Conservation (phyloP, 306 rosid genomes). For the Luffa acutangula region DNA sequence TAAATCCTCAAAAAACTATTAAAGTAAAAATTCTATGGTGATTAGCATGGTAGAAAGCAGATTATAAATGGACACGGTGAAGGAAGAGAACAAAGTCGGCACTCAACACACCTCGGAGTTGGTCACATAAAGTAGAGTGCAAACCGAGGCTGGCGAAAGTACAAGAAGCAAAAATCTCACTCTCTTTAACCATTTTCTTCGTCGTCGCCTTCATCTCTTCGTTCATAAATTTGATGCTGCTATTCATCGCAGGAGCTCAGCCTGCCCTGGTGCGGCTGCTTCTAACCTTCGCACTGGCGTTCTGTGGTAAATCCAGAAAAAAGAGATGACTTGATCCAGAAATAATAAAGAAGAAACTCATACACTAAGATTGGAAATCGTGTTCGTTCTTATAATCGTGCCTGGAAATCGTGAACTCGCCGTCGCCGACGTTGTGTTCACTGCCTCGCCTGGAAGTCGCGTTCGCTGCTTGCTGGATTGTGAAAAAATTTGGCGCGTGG, state of each 20-base stretch:
- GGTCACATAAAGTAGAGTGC: constrained; percentile 54
- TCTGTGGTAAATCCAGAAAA: too few relatives aligned
- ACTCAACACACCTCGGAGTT: constrained; percentile 51
- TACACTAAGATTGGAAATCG: too few relatives aligned
- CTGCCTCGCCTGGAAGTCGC: too few relatives aligned
- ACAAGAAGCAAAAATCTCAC: constrained; percentile 54
- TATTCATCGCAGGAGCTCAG: not conserved
- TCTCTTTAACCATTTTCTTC: constrained; percentile 9
- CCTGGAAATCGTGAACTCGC: too few relatives aligned
- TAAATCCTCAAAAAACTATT: not conserved
- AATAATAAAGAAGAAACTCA: too few relatives aligned
- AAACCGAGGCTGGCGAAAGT: constrained; percentile 84
- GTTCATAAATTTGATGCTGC: not conserved
- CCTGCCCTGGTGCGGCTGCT: not conserved
- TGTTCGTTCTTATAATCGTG: too few relatives aligned
- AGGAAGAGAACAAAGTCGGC: not conserved
- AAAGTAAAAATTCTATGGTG: not conserved
- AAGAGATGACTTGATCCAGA: too few relatives aligned
- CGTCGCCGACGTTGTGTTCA: too few relatives aligned
- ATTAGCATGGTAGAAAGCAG: not conserved
- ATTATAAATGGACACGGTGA: not conserved
- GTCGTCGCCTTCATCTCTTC: not conserved
- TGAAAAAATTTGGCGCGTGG: too few relatives aligned
- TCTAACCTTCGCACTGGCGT: not conserved
- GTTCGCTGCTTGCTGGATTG: too few relatives aligned